Conservation (phyloP, 208 protist species). For the Leishmania tarentolae region DNA sequence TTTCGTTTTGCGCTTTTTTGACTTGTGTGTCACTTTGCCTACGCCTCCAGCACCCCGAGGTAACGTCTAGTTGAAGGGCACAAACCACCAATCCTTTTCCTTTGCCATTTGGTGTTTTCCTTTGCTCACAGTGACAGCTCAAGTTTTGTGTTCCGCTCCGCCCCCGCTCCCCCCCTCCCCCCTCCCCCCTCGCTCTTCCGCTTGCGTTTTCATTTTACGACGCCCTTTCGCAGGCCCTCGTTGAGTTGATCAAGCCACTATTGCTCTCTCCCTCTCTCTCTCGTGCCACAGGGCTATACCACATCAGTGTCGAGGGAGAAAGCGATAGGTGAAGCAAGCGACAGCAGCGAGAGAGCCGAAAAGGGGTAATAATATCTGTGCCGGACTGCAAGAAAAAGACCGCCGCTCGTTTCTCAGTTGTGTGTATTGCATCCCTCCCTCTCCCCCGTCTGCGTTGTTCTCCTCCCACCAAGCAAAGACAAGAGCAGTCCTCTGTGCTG, state of each 20-base stretch:
- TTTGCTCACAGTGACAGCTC: neutral
- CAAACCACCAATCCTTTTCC: neutral
- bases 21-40: neutral
- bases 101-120: neutral
- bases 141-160: too few species aligned
- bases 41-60: neutral
- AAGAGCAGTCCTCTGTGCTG: neutral
- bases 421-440: neutral
- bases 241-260: neutral
- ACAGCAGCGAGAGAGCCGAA: neutral
- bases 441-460: neutral
- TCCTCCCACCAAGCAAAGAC: neutral
- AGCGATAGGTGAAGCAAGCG: neutral
- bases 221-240: neutral
- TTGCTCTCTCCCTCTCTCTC: neutral
- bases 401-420: neutral
- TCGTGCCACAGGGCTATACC: neutral
- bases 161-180: too few species aligned
- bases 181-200: neutral
- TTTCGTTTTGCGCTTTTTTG: neutral
- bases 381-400: neutral
- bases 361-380: neutral
- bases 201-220: neutral
- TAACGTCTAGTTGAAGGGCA: neutral
- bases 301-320: neutral